These are phyloP conservation scores for Fagus sylvatica DNA, from an alignment of 306 rosid genomes.

Conservation along the genomic window DNA sequence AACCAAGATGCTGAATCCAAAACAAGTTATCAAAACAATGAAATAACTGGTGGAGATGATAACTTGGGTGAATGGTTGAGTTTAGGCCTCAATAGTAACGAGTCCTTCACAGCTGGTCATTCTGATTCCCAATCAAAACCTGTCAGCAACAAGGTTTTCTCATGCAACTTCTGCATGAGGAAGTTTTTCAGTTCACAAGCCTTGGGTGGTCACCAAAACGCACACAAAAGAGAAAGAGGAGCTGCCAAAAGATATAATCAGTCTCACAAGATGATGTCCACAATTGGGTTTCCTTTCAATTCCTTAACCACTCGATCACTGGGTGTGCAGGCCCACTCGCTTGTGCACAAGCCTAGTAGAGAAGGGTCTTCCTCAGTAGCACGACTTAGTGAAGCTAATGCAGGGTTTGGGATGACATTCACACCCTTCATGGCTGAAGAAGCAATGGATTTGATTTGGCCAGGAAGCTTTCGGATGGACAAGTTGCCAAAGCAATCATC, in stretches of 20 bases:
- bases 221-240: slow-evolving; percentile 78
- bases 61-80: slow-evolving; percentile 66
- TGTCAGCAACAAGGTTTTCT: slow-evolving; percentile 44
- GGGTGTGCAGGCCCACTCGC: slow-evolving; percentile 61
- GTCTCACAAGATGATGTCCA: slow-evolving; percentile 43
- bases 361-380: slow-evolving; percentile 43
- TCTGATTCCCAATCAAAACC: slow-evolving; percentile 37
- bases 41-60: slow-evolving; percentile 13
- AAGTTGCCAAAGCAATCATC: slow-evolving; percentile 37
- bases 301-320: slow-evolving; percentile 42
- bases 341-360: slow-evolving; percentile 47
- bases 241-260: slow-evolving; percentile 50
- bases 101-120: slow-evolving; percentile 5
- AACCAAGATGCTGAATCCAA: slow-evolving; percentile 25
- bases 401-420: slow-evolving; percentile 40
- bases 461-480: slow-evolving; percentile 58
- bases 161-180: slow-evolving; percentile 76
- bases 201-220: slow-evolving; percentile 82
- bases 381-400: slow-evolving; percentile 28
- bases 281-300: slow-evolving; percentile 41
- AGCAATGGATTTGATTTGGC: slow-evolving; percentile 51
- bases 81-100: slow-evolving; percentile 45
- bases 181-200: slow-evolving; percentile 77
- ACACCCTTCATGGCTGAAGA: slow-evolving; percentile 49
- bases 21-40: slow-evolving; percentile 3